Base-by-base conservation (phyloP, 192 early-diverging fungal species). In the Rhizophagus clarus region DNA sequence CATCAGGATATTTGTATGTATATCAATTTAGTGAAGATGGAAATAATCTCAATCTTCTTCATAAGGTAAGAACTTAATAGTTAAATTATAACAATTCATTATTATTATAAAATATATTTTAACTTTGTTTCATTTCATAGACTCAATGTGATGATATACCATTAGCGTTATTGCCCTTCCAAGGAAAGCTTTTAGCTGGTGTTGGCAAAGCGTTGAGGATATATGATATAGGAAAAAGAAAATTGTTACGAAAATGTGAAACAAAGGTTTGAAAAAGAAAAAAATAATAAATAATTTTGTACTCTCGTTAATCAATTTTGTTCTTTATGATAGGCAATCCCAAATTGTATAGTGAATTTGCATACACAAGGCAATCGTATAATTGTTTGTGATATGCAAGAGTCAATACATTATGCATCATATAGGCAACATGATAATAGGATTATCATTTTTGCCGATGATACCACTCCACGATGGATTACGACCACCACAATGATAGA, bases 381-480 rank as follows among this genome's bases (percentile, higher is more conserved):
- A 72, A 85, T 97, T 62, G 88, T 95, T 26, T 91, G 91, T 34
- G 98, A 99, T 79, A 87, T 94, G 26, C 95, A 96, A 79, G 96
- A 97, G 83, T 96, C 96, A 5, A 84, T 96, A 6, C 91, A 90
- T 42, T 95, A 94, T 85, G 92, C 90, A 1, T 83, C 87, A 2
- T 98, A 95, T 81, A 83, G 90, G 24, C 88, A 85, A 32, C 77
- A 87, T 5, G 91, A 97, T 74, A 96, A 97, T 82, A 88, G 89
- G 20, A 95, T 99, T 83, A 91, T 91, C n/a, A 86, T 95, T 1
- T 93, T 97, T 85, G 96, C 97, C 42, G 97, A 97, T 77, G 98
- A 99, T 82, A 90, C 94, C n/a, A 83, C 91, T 26, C 94, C 95
- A 64, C 90, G 97, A 66, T 97, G 93, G 91, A 90, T 94, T 56